Percentiles rank a stretch among this genome's conserved stretches.
These are phyloP conservation scores for Trichoderma gracile DNA, from an alignment of 2,329 filamentous ascomycete genomes.

Conservation along the genomic window DNA sequence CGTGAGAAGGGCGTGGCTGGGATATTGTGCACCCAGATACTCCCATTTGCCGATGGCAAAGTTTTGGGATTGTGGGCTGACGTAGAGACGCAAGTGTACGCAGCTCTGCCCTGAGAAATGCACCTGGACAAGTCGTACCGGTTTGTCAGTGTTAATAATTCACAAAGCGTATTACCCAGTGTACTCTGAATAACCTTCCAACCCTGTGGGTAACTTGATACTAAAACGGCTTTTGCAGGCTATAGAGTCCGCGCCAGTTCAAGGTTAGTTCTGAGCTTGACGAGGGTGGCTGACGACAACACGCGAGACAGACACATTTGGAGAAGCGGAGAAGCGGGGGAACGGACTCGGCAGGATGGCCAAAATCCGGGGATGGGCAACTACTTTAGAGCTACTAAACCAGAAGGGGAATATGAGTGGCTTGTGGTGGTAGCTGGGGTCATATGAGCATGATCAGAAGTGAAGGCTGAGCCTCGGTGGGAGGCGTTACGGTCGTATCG, in stretches of 20 bases:
- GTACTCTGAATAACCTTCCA: no score
- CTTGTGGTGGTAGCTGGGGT: not conserved
- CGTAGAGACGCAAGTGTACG: conserved; percentile 11
- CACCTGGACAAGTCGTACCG: not conserved
- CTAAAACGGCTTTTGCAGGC: no score
- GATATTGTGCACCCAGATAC: conserved; percentile 13
- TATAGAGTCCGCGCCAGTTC: not conserved
- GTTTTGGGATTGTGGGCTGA: not conserved
- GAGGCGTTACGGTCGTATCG: no score
- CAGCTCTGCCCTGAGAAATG: not conserved
- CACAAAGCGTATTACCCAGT: no score
- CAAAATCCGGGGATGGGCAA: not conserved
- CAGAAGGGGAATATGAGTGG: not conserved
- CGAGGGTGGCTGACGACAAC: not conserved
- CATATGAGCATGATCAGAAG: not conserved
- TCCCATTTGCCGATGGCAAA: not conserved
- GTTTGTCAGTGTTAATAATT: no score
- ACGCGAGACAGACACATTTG: not conserved
- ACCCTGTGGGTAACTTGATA: no score
- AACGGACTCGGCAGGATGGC: not conserved
- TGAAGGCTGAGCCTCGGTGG: not conserved
- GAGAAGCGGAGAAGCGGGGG: conserved; percentile 7
- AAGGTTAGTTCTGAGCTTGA: no score
- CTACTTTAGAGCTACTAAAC: not conserved
- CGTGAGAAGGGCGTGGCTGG: conserved; percentile 14